phyloP scores from a whole-genome alignment of 176 grass and related monocot genomes.

The Cenchrus fungigraminus region DNA sequence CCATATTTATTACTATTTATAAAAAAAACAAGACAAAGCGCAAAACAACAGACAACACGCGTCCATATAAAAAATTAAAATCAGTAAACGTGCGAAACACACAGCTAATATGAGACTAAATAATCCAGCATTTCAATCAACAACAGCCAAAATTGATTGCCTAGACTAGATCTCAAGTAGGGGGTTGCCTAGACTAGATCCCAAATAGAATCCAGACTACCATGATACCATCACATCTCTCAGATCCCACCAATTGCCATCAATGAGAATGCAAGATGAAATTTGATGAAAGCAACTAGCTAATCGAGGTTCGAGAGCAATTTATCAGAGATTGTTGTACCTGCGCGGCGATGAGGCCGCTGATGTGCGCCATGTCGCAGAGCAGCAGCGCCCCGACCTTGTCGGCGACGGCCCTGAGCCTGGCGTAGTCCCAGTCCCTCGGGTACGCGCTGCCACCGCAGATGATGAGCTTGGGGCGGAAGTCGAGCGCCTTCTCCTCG shows the following conservation, averaged over 20 bases:
- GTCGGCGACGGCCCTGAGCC: slow-evolving; percentile 81
- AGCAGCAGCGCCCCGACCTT: slow-evolving; percentile 90
- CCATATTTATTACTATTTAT: background rate
- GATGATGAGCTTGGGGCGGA: slow-evolving; percentile 99
- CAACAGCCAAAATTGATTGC: background rate
- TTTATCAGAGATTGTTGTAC: slow-evolving; percentile 42
- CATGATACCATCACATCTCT: background rate
- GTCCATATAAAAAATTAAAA: background rate
- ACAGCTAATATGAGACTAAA: background rate
- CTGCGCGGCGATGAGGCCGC: slow-evolving; percentile 88
- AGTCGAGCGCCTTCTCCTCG: slow-evolving; percentile 98
- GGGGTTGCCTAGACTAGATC: background rate
- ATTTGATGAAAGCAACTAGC: slow-evolving; percentile 16
- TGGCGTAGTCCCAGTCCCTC: slow-evolving; percentile 96
- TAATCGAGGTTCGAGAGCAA: background rate
- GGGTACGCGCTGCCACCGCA: slow-evolving; percentile 96
- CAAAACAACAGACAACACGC: background rate
- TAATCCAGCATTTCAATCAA: background rate
- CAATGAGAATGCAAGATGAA: background rate
- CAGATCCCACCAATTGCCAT: slow-evolving; percentile 12
- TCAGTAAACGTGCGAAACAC: background rate
- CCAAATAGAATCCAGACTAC: slow-evolving; percentile 9
- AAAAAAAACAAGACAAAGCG: background rate
- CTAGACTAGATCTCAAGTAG: background rate
- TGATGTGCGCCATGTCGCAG: slow-evolving; percentile 99